These are phyloP conservation scores for Crepidotus sp. DNA, from an alignment of 1,284 basidiomycete species.

Conservation along the genomic window DNA sequence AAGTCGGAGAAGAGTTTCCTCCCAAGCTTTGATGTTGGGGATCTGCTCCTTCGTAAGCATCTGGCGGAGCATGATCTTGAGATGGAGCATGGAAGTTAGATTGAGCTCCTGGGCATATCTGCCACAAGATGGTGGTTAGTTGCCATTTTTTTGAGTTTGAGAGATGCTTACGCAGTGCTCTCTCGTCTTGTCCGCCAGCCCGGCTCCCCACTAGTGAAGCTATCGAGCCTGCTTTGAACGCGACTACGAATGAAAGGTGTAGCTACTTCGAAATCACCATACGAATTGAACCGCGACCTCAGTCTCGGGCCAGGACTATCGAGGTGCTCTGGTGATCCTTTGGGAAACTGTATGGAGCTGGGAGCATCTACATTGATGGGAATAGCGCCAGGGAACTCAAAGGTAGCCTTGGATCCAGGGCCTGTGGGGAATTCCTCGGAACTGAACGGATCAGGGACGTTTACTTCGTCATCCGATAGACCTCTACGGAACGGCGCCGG, in stretches of 20 bases:
- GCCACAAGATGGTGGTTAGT: slow-evolving; percentile 4
- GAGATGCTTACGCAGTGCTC: slow-evolving; percentile 63
- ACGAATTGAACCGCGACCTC: slow-evolving; percentile 56
- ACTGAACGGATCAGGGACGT: slow-evolving; percentile 33
- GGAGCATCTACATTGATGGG: slow-evolving; percentile 41
- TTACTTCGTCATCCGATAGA: slow-evolving; percentile 65
- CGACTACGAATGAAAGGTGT: slow-evolving; percentile 76
- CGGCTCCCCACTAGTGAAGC: slow-evolving; percentile 44
- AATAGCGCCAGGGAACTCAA: slow-evolving; percentile 46
- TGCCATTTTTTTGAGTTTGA: slow-evolving; percentile 5
- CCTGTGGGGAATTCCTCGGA: slow-evolving; percentile 38
- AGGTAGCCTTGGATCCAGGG: slow-evolving; percentile 40
- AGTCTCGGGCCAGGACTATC: slow-evolving; percentile 49
- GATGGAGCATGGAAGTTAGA: slow-evolving; percentile 76
- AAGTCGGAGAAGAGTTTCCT: slow-evolving; percentile 73
- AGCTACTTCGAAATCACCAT: slow-evolving; percentile 56
- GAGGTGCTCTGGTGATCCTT: slow-evolving; percentile 62
- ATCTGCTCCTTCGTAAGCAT: slow-evolving; percentile 73
- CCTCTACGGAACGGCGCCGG: slow-evolving; percentile 78
- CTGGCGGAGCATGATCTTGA: slow-evolving; percentile 84
- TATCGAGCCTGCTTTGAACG: slow-evolving; percentile 67
- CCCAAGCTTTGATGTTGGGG: slow-evolving; percentile 78
- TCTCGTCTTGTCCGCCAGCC: slow-evolving; percentile 75
- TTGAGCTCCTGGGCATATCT: slow-evolving; percentile 80
- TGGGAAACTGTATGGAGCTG: slow-evolving; percentile 74